Evolutionary conservation across 345 rosid genomes (phyloP), one percentile per base, ranked within the genome.

Genomic region (Jatropha curcas): DNA sequence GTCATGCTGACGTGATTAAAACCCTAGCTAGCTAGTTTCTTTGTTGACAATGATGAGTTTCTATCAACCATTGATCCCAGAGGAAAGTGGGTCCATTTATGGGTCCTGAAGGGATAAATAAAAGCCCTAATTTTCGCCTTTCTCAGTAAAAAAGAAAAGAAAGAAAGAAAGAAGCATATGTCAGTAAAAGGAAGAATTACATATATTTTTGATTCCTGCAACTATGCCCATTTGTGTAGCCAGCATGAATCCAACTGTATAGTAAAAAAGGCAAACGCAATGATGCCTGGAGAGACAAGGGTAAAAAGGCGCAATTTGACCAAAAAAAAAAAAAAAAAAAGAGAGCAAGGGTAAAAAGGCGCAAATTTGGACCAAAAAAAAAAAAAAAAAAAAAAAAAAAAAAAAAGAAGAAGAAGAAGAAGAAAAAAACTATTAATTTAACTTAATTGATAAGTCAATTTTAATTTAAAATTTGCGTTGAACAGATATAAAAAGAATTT

Each of bases 1-100:
- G 66, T 82, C 80, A 75, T n/a, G 78, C 71, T 76, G 82, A 79
- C 72, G 69, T 53, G 39, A 61, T 52, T 11, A 76, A 73, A 65
- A 70, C 60, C 76, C 79, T 70, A 79, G 34, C 12, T 65, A 68
- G n/a, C 60, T 55, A 50, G 4, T 17, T 35, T 8, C 46, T 7
- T 34, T 61, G 46, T 30, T 34, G 28, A 35, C 2, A 33, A 41
- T 17, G 58, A 20, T 19, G 34, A 39, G 20, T 5, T 4, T 35
- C 4, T 30, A 25, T 37, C 53, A 25, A 62, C 70, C 41, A 55
- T 24, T 5, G 68, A 52, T 72, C 2, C 2, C 2, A 48, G 17
- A 17, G 52, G 19, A 17, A 48, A 48, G 52, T 13, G 10, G 11
- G 71, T 48, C 22, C 28, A 17, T 14, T 24, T 9, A 16, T n/a